Conservation (phyloP, 352 stramenopile species). For the Lagenidium giganteum region DNA sequence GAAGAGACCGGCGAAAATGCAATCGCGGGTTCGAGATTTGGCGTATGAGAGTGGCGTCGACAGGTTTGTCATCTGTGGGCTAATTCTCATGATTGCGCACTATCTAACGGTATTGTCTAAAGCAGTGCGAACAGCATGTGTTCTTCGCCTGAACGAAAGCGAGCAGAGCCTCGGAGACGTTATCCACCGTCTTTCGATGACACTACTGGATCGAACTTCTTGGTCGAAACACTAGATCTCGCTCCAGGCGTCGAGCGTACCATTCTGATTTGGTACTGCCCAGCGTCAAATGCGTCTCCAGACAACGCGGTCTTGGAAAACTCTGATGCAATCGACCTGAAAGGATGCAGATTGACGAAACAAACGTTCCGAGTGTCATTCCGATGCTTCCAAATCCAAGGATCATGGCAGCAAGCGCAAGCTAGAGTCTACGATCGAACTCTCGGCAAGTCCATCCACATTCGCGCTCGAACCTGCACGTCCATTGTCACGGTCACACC, state of each 20-base stretch:
- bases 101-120: neutral
- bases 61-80: constrained; percentile 33
- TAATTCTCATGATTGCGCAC: neutral
- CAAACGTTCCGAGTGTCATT: constrained; percentile 87
- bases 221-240: constrained; percentile 86
- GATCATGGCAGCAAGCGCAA: constrained; percentile 80
- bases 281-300: constrained; percentile 29
- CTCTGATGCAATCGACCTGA: constrained; percentile 69
- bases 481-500: constrained; percentile 83
- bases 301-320: constrained; percentile 35
- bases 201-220: constrained; percentile 73
- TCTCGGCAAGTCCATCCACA: constrained; percentile 82
- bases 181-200: constrained; percentile 44
- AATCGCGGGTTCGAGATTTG: constrained; percentile 51
- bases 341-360: constrained; percentile 74
- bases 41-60: constrained; percentile 74
- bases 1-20: constrained; percentile 40
- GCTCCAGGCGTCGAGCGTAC: constrained; percentile 80
- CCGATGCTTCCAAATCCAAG: constrained; percentile 82
- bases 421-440: constrained; percentile 82
- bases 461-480: constrained; percentile 80
- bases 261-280: constrained; percentile 87
- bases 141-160: constrained; percentile 72
- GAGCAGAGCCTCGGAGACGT: constrained; percentile 39
- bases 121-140: constrained; percentile 49